Evolutionary conservation across 495 filamentous ascomycete genomes (phyloP), one percentile per base, ranked within the genome.

Genomic region (Penicillium fimorum): DNA sequence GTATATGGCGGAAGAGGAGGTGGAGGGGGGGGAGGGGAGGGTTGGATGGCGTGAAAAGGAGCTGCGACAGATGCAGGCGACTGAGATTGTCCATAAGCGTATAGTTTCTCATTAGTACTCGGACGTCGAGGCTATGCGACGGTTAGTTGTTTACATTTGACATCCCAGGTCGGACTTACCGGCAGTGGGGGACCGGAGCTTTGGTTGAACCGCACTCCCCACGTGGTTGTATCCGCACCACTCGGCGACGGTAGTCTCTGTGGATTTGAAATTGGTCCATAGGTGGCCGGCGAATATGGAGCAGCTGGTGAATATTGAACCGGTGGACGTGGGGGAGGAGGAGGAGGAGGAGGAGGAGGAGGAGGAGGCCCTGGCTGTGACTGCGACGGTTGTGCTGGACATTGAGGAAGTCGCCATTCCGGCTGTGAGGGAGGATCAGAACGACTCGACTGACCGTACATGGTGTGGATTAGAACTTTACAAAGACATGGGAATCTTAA

Each of bases 171-270:
- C 9, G 12, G 8, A 65, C 77, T 65, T 64, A 82, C 79, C 9
- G 79, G 79, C 37, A 82, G 66, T 15, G 78, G 75, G 43, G 75
- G 71, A 13, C 65, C 61, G 25, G 71, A 62, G 5, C 58, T 64
- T 15, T 74, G 71, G 45, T 78, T 77, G 56, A 75, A 76, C 24
- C 73, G 75, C 41, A 76, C 77, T 13, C 75, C 77, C 78, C 76
- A 77, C 1, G 62, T 62, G 22, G 72, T 70, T 5, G 72, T 75
- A 50, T 76, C 70, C 18, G 65, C 46, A n/a, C 56, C 49, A 20
- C 56, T 53, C 37, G 68, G 59, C 11, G 68, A 68, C 45, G 63
- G 67, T 27, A 60, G 54, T 54, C 44, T 63, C 43, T 44, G 50
- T 10, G 62, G 46, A 6, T 56, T 60, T 24, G 73, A 71, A 38